Evolutionary conservation across 352 stramenopile species (phyloP), one percentile per base, ranked within the genome.

Genomic region (Phytophthora europaea): DNA sequence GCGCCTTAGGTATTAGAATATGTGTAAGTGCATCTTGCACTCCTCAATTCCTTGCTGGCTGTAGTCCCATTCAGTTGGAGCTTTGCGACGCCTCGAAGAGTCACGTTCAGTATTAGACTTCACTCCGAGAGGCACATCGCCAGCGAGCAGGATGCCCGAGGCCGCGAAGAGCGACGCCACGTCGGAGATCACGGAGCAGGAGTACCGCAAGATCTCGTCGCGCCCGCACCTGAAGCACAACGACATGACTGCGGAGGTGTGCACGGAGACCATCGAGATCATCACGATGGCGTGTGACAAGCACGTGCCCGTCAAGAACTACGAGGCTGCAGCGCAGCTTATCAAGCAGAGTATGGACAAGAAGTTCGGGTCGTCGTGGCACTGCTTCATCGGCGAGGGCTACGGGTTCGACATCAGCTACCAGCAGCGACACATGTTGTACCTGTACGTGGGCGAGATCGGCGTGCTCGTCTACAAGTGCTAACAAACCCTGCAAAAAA

Each of bases 331-430:
- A 12, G 86, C 91, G 58, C 89, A 97, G 71, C 80, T 98, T 15
- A 99, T 99, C 67, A 99, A 99, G 78, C 93, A 98, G 74, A 98
- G 92, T 33, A 94, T 99, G 80, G 97, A 99, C 84, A 99, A 99
- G 83, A 99, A 99, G 77, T 99, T 99, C 76, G 97, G 95, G 6
- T 84, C 91, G 15, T 97, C 94, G 5, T 99, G 97, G 97, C 95
- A 99, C 77, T 98, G 94, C 76, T 97, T 96, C 64, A 97, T 99
- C 22, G 97, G 95, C 34, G 97, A 99, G 79, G 97, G 97, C 13
- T 99, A 98, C 76, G 96, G 94, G 55, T 99, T 99, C 75, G 94
- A 99, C 72, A 94, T 99, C 62, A 98, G 90, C 70, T 98, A 99
- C 81, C 93, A 99, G 84, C 90, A 98, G 67, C 92, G 94, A 66